Evolutionary conservation across 2,329 filamentous ascomycete genomes (phyloP).

Genomic region (Endocalyx cinctus): DNA sequence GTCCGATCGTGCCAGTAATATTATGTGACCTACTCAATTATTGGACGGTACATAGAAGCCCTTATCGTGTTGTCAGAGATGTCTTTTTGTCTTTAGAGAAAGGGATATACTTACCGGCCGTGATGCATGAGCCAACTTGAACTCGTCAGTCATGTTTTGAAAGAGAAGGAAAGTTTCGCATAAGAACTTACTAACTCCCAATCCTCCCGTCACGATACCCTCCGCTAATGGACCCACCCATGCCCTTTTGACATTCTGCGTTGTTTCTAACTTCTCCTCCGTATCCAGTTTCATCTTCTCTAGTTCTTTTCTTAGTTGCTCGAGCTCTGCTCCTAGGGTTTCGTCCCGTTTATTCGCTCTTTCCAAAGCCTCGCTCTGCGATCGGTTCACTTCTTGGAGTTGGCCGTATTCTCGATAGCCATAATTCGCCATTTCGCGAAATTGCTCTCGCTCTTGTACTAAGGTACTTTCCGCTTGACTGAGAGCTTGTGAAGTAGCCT

Average conservation of each 20-base stretch:
- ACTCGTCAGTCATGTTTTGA: neutral
- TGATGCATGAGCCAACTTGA: conserved; percentile 4
- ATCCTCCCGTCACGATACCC: conserved; percentile 2
- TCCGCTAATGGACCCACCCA: conserved; percentile 1
- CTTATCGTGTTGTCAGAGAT: neutral
- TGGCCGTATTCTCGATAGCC: no score
- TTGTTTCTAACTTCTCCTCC: conserved; percentile 2
- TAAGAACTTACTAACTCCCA: neutral
- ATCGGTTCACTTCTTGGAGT: no score
- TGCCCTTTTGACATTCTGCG: conserved; percentile 3
- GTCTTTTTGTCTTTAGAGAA: neutral
- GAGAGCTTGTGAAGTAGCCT: no score
- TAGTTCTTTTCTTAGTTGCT: conserved; percentile 3
- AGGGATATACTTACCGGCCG: conserved; percentile 4
- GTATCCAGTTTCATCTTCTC: conserved; percentile 2
- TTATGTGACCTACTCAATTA: no score
- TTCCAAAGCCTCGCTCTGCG: neutral
- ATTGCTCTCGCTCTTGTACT: no score
- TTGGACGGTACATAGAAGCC: neutral
- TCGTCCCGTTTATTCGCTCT: neutral
- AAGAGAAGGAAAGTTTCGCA: neutral
- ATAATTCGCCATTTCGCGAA: no score
- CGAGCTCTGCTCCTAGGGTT: neutral
- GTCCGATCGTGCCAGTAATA: no score
- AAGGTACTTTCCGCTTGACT: no score